Conservation (phyloP, 768 basidiomycete genomes). For the Pleurotus ostreatus region DNA sequence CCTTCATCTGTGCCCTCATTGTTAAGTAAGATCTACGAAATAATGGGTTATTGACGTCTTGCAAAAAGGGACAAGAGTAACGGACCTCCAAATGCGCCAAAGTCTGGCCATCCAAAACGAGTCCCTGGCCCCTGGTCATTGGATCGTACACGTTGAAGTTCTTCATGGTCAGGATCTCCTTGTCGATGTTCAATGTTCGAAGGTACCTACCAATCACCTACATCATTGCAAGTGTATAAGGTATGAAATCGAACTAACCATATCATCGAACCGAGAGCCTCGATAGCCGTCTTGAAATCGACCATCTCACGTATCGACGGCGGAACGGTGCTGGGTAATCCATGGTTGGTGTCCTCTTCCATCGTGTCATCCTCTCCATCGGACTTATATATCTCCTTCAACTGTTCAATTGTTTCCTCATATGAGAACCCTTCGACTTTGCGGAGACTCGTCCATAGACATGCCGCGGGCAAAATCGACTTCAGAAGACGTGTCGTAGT, state of each 20-base stretch:
- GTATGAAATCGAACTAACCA: constrained; percentile 47
- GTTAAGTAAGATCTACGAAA: constrained; percentile 71
- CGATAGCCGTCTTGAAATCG: constrained; percentile 62
- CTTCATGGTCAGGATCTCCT: constrained; percentile 90
- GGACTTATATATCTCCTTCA: constrained; percentile 61
- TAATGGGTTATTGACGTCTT: background rate
- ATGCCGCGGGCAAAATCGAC: constrained; percentile 69
- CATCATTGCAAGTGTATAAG: constrained; percentile 5
- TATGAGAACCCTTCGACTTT: constrained; percentile 80
- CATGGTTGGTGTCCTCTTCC: constrained; percentile 37
- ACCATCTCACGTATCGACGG: constrained; percentile 73
- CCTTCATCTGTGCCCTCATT: constrained; percentile 94
- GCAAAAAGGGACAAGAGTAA: background rate
- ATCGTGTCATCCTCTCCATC: constrained; percentile 38
- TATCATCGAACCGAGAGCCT: constrained; percentile 87
- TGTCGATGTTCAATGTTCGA: constrained; percentile 91
- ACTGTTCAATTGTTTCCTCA: constrained; percentile 62
- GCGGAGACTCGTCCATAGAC: constrained; percentile 87
- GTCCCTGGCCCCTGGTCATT: constrained; percentile 81
- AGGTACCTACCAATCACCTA: constrained; percentile 55
- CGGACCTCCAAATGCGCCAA: constrained; percentile 89
- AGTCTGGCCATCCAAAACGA: constrained; percentile 92
- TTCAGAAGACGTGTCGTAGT: constrained; percentile 81
- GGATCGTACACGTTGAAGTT: constrained; percentile 99
- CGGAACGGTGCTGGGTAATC: constrained; percentile 51